Percentiles rank a stretch among this genome's conserved stretches.
phyloP scores from a whole-genome alignment of 441 rosid species.

The California macrophylla region DNA sequence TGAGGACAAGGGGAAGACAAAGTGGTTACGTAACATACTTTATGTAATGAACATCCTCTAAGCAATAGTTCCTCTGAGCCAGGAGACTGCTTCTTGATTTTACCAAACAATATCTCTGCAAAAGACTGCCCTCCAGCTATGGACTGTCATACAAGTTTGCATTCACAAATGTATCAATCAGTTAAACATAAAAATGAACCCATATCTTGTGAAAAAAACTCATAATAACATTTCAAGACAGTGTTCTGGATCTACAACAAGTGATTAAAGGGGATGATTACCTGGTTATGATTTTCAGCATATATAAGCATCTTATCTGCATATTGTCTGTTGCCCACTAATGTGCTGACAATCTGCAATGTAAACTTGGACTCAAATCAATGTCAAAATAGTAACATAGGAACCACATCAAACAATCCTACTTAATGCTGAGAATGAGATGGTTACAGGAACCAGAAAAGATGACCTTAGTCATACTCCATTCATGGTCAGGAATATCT shows the following conservation, averaged over 20 bases:
- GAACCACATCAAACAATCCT: slow-evolving; percentile 13
- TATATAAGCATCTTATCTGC: slow-evolving; percentile 74
- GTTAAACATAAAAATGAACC: background rate
- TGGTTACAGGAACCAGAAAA: slow-evolving; percentile 15
- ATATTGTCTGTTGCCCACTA: slow-evolving; percentile 53
- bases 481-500: slow-evolving; percentile 53
- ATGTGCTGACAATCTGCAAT: slow-evolving; percentile 66
- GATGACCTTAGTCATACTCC: slow-evolving; percentile 94
- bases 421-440: slow-evolving; percentile 12
- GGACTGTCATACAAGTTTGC: slow-evolving; percentile 40
- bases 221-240: slow-evolving; percentile 8
- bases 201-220: background rate
- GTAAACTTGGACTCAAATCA: slow-evolving; percentile 4
- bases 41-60: slow-evolving; percentile 64
- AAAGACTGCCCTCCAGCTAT: slow-evolving; percentile 89
- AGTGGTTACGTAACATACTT: slow-evolving; percentile 34
- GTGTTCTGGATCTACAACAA: slow-evolving; percentile 10
- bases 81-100: slow-evolving; percentile 39
- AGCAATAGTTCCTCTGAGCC: slow-evolving; percentile 35
- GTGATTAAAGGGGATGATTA: slow-evolving; percentile 21
- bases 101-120: slow-evolving; percentile 74
- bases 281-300: slow-evolving; percentile 85
- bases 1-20: slow-evolving; percentile 12
- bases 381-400: background rate
- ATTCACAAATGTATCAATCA: slow-evolving; percentile 12